phyloP scores from a whole-genome alignment of 192 early-diverging fungal genomes.

The Dissophora ornata region DNA sequence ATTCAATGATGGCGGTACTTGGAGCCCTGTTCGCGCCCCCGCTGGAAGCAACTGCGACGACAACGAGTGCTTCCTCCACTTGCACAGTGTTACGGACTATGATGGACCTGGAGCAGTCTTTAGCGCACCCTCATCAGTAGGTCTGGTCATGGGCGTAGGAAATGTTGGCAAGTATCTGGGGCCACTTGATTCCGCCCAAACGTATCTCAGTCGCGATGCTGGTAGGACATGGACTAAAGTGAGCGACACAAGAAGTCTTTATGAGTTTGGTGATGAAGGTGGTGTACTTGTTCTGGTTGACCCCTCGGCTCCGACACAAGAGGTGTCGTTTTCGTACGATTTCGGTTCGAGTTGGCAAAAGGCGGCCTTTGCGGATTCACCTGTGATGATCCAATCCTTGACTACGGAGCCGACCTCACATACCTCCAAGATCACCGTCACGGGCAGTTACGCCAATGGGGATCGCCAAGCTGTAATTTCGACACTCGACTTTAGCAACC shows the following conservation, averaged over 20 bases:
- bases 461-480: slow-evolving; percentile 37
- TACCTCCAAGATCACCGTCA: slow-evolving; percentile 79
- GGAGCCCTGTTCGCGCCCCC: slow-evolving; percentile 30
- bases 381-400: slow-evolving; percentile 71
- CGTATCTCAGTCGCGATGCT: slow-evolving; percentile 86
- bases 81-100: slow-evolving; percentile 82
- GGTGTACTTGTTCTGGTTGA: slow-evolving; percentile 80
- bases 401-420: slow-evolving; percentile 72
- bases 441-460: slow-evolving; percentile 60
- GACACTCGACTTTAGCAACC: slow-evolving; percentile 47
- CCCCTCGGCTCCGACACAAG: slow-evolving; percentile 76
- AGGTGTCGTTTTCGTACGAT: slow-evolving; percentile 79
- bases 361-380: slow-evolving; percentile 66
- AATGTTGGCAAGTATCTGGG: slow-evolving; percentile 79
- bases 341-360: slow-evolving; percentile 80
- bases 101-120: slow-evolving; percentile 71
- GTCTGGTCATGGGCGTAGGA: slow-evolving; percentile 91
- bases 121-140: slow-evolving; percentile 76
- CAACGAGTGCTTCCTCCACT: slow-evolving; percentile 77
- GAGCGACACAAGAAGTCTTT: slow-evolving; percentile 70
- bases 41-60: slow-evolving; percentile 31
- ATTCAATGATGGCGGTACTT: slow-evolving; percentile 84
- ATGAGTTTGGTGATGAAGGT: slow-evolving; percentile 95
- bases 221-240: slow-evolving; percentile 87
- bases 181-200: slow-evolving; percentile 71